Base-by-base conservation (phyloP, 148 eudicot genomes). In the Dysphania ambrosioides region DNA sequence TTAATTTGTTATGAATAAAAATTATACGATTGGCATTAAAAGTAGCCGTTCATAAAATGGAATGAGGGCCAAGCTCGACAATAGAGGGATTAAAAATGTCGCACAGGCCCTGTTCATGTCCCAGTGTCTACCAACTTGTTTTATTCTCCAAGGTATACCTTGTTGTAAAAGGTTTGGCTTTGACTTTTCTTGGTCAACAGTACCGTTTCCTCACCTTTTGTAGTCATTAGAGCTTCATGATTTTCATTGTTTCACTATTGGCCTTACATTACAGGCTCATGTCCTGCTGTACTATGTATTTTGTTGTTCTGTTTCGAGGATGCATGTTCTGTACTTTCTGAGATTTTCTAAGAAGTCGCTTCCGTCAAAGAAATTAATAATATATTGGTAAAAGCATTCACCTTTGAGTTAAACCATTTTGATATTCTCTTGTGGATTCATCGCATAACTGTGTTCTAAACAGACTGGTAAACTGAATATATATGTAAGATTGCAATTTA, bases 1-100 rank as follows among this genome's bases (percentile, higher is more conserved):
- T 87, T 93, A 88, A 76, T 4, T 41, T 32, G 51, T 67, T 36
- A 19, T 60, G 29, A n/a, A 31, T 57, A 40, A 8, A 38, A 23
- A 57, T 6, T 21, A 1, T 5, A 0, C 62, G 12, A 18, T n/a
- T n/a, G n/a, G n/a, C n/a, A 24, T 30, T 18, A 19, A 56, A n/a
- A 65, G 53, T 8, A 27, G 56, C 60, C 31, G 49, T 55, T 74
- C 41, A 74, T 42, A n/a, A 21, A 61, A 74, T 49, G n/a, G 35
- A 56, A 65, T 5, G 13, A 49, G 66, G 31, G 29, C 60, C 24
- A 42, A 66, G 60, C 13, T 60, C 24, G 44, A 16, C 68, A 47
- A 19, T 30, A 24, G 6, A 29, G 42, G 44, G n/a, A 30, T n/a
- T 29, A n/a, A 63, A 66, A 19, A 35, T 57, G 35, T 69, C 19